Conservation (phyloP, 805 yeast genomes). For the Yarrowia porcina region DNA sequence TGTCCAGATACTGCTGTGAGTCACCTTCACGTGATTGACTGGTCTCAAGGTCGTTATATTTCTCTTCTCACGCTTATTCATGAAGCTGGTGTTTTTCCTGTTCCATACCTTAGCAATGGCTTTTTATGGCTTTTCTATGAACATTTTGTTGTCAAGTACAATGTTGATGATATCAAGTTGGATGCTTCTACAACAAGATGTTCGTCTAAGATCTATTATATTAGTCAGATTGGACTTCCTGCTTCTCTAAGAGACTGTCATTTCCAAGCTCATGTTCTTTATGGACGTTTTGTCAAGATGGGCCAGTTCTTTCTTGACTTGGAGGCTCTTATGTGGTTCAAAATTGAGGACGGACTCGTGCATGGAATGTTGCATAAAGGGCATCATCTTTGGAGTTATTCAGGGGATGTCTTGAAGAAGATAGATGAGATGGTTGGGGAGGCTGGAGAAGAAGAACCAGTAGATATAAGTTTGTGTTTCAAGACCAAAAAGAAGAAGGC, state of each 20-base stretch:
- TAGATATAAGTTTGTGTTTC: neutral
- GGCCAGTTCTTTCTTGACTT: neutral
- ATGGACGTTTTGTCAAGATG: neutral
- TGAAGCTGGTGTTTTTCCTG: neutral
- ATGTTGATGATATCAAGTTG: neutral
- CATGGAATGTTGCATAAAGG: slow-evolving; percentile 3
- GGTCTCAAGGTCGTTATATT: neutral
- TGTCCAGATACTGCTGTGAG: slow-evolving; percentile 10
- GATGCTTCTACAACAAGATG: neutral
- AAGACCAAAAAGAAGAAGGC: neutral
- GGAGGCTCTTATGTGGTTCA: neutral
- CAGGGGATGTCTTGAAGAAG: neutral
- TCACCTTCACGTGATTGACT: slow-evolving; percentile 6
- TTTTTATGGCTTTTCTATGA: slow-evolving; percentile 6
- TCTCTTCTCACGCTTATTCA: neutral
- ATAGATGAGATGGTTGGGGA: neutral
- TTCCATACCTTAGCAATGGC: neutral
- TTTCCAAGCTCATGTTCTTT: neutral
- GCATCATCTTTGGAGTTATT: slow-evolving; percentile 3
- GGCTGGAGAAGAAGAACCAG: neutral
- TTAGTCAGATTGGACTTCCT: neutral
- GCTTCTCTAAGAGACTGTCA: neutral
- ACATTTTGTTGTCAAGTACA: slow-evolving; percentile 10
- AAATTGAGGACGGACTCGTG: neutral
- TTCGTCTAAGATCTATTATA: neutral